Evolutionary conservation across 495 filamentous ascomycete species (phyloP), one percentile per base, ranked within the genome.

Genomic region (Glutinoglossum americanum): DNA sequence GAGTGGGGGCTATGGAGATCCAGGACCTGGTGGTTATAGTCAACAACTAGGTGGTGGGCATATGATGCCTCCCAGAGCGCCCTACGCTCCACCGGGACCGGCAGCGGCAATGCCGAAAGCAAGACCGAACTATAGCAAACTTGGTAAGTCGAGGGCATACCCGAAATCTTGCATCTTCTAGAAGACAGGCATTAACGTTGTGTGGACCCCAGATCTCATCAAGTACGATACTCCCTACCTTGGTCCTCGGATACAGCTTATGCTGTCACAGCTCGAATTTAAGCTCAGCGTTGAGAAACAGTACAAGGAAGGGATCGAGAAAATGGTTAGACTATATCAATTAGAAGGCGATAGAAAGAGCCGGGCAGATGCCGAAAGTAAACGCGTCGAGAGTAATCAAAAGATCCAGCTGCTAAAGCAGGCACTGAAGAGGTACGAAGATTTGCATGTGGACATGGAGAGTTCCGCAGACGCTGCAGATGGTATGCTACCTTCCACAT

Each of bases 261-360:
- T 99, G 92, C 73, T 99, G 65, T 94, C 92, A 19, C 92, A 99
- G 68, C 80, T 99, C 59, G 89, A 96, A 71, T 99, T 99, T 71
- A 99, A 99, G 71, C 73, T 97, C 51, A 97, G 90, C 64, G 93
- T 99, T 39, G 92, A 99, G 71, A 94, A 96, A 65, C 92, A 99
- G 70, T 99, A 99, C 71, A 92, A 97, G 63, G 93, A 93, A 60
- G 92, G 92, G 59, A 90, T 99, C 62, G 93, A 99, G 70, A 99
- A 99, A 75, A 99, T 99, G 93, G 85, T 94, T 45, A 87, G 89
- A 67, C 75, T 97, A 47, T 99, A 99, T 66, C 83, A 92, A 68
- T 89, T 97, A 72, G 92, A 97, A 69, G 90, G 92, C n/a, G 92
- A 99, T 64, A 81, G 87, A 59, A 96, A 94, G 73, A 95, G 89